Conservation (phyloP, 441 rosid genomes). For the Eruca vesicaria region DNA sequence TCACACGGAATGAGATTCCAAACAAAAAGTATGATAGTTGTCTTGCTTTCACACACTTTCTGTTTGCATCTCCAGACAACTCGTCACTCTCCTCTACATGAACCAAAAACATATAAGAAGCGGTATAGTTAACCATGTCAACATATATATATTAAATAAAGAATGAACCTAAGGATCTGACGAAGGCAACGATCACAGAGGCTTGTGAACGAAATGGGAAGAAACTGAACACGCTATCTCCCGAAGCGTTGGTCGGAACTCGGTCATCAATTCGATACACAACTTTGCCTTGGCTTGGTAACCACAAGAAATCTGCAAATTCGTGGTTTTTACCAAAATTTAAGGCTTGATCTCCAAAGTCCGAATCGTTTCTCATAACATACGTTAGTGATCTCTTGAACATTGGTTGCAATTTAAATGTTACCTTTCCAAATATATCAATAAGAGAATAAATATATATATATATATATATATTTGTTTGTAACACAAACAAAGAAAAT, state of each 20-base stretch:
- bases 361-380: no score
- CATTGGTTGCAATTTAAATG: slow-evolving; percentile 48
- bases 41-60: not conserved
- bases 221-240: slow-evolving; percentile 51
- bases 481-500: not conserved
- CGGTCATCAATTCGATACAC: slow-evolving; percentile 61
- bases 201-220: slow-evolving; percentile 54
- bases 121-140: not conserved
- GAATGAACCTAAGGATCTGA: slow-evolving; percentile 41
- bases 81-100: slow-evolving; percentile 22
- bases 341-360: slow-evolving; percentile 41
- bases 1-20: not conserved
- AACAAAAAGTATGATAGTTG: not conserved
- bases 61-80: not conserved
- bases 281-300: slow-evolving; percentile 62
- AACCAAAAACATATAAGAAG: not conserved
- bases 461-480: not conserved
- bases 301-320: slow-evolving; percentile 69
- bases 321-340: slow-evolving; percentile 59
- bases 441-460: not conserved
- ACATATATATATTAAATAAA: no score
- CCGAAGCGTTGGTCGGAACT: slow-evolving; percentile 36
- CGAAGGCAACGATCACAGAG: slow-evolving; percentile 24
- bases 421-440: slow-evolving; percentile 38
- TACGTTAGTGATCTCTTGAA: slow-evolving; percentile 68